These are phyloP conservation scores for Dothistroma pini DNA, from an alignment of 2,329 filamentous ascomycete genomes.

Conservation along the genomic window DNA sequence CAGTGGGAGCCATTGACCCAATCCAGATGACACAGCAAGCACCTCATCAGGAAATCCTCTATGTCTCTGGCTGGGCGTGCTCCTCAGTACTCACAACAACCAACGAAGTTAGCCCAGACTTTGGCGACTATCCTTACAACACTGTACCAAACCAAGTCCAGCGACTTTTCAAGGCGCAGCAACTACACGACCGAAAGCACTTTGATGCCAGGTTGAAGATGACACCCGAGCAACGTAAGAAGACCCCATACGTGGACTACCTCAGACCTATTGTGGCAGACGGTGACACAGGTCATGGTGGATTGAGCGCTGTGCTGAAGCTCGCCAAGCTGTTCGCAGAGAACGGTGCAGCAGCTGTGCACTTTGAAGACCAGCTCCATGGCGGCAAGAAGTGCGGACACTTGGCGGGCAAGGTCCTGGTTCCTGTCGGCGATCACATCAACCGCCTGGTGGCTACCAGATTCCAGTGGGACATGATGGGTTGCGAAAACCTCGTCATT, in stretches of 20 bases:
- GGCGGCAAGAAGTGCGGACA: conserved; percentile 99
- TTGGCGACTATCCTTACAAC: conserved; percentile 98
- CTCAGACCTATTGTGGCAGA: conserved; percentile 93
- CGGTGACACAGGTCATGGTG: conserved; percentile 91
- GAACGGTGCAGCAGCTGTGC: conserved; percentile 91
- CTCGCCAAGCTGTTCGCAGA: conserved; percentile 96
- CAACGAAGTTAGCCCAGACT: conserved; percentile 96
- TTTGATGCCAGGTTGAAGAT: conserved; percentile 82
- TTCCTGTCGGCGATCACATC: conserved; percentile 92
- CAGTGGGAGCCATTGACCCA: conserved; percentile 97
- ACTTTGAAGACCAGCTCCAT: conserved; percentile 97
- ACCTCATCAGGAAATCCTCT: conserved; percentile 90
- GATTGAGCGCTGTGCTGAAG: conserved; percentile 88
- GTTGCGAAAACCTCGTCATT: conserved; percentile 88
- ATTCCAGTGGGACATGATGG: conserved; percentile 99
- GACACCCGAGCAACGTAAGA: conserved; percentile 65
- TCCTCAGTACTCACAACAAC: conserved; percentile 88
- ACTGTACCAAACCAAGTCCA: conserved; percentile 98
- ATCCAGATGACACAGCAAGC: conserved; percentile 99
- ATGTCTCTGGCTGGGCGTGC: conserved; percentile 96
- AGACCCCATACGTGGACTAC: conserved; percentile 84
- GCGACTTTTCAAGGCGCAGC: conserved; percentile 91
- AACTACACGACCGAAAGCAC: conserved; percentile 93
- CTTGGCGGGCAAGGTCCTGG: conserved; percentile 90
- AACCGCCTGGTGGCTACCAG: conserved; percentile 87